Evolutionary conservation across 1,139 yeast genomes (phyloP).

Genomic region (Blastobotrys buckinghamii): DNA sequence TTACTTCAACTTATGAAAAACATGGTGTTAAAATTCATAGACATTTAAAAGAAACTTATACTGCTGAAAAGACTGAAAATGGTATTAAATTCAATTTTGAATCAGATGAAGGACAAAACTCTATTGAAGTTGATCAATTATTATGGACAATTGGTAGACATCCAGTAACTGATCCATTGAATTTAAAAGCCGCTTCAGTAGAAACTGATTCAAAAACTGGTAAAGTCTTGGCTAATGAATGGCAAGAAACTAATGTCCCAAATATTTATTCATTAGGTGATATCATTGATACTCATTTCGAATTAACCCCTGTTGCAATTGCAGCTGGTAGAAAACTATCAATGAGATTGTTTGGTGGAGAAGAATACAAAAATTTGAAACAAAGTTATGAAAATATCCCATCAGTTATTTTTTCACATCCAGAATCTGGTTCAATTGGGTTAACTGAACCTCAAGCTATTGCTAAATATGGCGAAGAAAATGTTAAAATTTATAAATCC

Average conservation of each 20-base stretch:
- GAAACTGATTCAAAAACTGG: conserved; percentile 46
- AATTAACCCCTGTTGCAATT: conserved; percentile 96
- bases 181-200: conserved; percentile 71
- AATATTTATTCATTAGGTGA: conserved; percentile 87
- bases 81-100: conserved; percentile 57
- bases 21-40: conserved; percentile 80
- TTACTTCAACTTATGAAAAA: conserved; percentile 73
- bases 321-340: conserved; percentile 96
- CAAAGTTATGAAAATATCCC: conserved; percentile 85
- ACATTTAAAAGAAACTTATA: conserved; percentile 47
- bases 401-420: conserved; percentile 90
- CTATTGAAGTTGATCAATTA: conserved; percentile 68
- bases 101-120: conserved; percentile 20
- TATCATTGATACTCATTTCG: conserved; percentile 75
- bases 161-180: conserved; percentile 59
- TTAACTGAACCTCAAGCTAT: conserved; percentile 72
- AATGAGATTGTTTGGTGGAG: conserved; percentile 84
- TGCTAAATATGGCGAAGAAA: conserved; percentile 70
- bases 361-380: conserved; percentile 56
- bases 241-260: conserved; percentile 69
- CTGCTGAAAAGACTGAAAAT: conserved; percentile 41
- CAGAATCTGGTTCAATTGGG: conserved; percentile 95
- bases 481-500: conserved; percentile 75
- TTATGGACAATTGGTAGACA: conserved; percentile 94
- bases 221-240: conserved; percentile 76